These are phyloP conservation scores for Penicillium soppii DNA, from an alignment of 495 filamentous ascomycete genomes.

Conservation along the genomic window DNA sequence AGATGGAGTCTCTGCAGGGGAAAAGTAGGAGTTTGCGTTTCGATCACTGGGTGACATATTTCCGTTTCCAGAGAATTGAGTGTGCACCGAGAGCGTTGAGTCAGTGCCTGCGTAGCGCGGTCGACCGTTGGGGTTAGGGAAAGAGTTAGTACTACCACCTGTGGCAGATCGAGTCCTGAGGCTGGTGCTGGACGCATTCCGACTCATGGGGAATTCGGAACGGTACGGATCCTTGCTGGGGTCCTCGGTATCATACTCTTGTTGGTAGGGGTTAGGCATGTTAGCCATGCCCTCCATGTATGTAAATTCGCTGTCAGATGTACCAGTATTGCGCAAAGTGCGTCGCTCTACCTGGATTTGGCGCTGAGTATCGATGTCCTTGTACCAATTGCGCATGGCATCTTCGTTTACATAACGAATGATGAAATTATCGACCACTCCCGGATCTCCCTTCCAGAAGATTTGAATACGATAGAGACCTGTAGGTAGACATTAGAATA, in stretches of 20 bases:
- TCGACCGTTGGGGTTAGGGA: constrained; percentile 46
- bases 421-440: constrained; percentile 93
- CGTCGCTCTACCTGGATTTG: constrained; percentile 45
- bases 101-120: constrained; percentile 69
- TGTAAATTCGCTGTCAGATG: constrained; percentile 72
- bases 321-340: constrained; percentile 51
- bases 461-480: constrained; percentile 94
- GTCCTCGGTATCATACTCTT: constrained; percentile 79
- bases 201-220: constrained; percentile 59
- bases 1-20: constrained; percentile 84
- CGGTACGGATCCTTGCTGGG: constrained; percentile 49
- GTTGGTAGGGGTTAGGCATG: constrained; percentile 75
- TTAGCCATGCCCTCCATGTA: constrained; percentile 68
- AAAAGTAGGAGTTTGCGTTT: constrained; percentile 81
- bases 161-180: constrained; percentile 79
- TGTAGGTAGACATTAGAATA: constrained; percentile 27
- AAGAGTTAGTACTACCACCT: constrained; percentile 59
- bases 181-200: constrained; percentile 78
- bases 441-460: constrained; percentile 96
- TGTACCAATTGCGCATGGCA: constrained; percentile 86
- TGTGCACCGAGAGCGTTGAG: constrained; percentile 69
- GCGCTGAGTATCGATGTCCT: constrained; percentile 52
- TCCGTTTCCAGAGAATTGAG: constrained; percentile 53
- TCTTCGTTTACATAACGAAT: constrained; percentile 91
- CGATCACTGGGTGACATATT: constrained; percentile 52